Percentiles rank a stretch among this genome's conserved stretches.
phyloP scores from a whole-genome alignment of 257 asterid genomes.

The Gardenia jasminoides region DNA sequence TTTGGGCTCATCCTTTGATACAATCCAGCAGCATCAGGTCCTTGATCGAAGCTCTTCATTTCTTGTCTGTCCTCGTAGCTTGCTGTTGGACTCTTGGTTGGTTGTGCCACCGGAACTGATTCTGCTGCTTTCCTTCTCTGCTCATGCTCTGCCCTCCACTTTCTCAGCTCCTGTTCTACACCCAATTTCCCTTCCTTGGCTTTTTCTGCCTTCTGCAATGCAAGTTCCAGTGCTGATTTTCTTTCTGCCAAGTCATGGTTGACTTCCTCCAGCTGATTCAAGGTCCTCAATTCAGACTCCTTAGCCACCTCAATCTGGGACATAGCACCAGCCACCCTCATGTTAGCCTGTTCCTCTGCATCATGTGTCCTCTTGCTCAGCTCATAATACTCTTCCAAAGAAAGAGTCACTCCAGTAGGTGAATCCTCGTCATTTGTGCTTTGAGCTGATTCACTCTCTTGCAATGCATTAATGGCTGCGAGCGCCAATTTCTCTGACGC shows the following conservation, averaged over 20 bases:
- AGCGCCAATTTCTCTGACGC: slow-evolving; percentile 84
- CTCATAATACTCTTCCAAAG: slow-evolving; percentile 80
- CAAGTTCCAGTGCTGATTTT: slow-evolving; percentile 53
- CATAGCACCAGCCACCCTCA: slow-evolving; percentile 60
- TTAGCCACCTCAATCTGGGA: slow-evolving; percentile 75
- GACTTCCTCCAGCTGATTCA: slow-evolving; percentile 76
- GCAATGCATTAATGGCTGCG: slow-evolving; percentile 74
- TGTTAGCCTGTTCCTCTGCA: slow-evolving; percentile 80
- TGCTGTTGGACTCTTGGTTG: slow-evolving; percentile 29
- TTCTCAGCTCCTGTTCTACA: slow-evolving; percentile 78
- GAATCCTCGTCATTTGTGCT: slow-evolving; percentile 41
- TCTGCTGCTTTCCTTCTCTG: slow-evolving; percentile 63
- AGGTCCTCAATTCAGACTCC: slow-evolving; percentile 65
- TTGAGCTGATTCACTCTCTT: slow-evolving; percentile 71
- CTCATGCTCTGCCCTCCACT: slow-evolving; percentile 81
- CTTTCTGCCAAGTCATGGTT: slow-evolving; percentile 46
- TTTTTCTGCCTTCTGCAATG: slow-evolving; percentile 65
- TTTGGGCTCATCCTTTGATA: slow-evolving; percentile 43
- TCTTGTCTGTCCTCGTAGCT: slow-evolving; percentile 42
- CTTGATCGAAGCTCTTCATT: slow-evolving; percentile 23
- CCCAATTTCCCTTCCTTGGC: slow-evolving; percentile 79
- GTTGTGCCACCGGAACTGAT: slow-evolving; percentile 26
- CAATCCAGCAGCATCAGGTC: slow-evolving; percentile 26
- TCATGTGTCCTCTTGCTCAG: slow-evolving; percentile 85
- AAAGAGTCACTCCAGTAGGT: slow-evolving; percentile 53